Evolutionary conservation across 2,329 filamentous ascomycete genomes (phyloP).

Genomic region (Fusarium ambrosium): DNA sequence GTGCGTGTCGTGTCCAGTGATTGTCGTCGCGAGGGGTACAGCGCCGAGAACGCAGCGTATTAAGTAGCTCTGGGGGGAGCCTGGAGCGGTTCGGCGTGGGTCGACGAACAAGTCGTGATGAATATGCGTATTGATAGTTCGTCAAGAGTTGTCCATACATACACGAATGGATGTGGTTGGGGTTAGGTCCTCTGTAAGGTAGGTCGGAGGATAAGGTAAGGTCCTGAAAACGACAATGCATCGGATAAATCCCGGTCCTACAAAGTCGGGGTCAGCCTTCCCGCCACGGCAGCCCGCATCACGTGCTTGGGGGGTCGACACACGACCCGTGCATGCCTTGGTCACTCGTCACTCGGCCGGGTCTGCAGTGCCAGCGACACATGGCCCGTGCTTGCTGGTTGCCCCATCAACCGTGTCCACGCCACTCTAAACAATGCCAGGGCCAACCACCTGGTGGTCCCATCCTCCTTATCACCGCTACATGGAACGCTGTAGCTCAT

Average conservation of each 20-base stretch:
- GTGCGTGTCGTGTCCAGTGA: constrained; percentile 45
- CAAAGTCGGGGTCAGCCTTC: constrained; percentile 18
- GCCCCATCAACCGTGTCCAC: constrained; percentile 32
- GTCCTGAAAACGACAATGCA: constrained; percentile 51
- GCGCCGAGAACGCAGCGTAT: constrained; percentile 44
- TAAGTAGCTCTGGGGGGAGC: constrained; percentile 41
- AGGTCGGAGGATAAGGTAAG: constrained; percentile 50
- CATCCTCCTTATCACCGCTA: constrained; percentile 34
- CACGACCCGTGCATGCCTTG: not conserved
- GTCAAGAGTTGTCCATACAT: constrained; percentile 44
- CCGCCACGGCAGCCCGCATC: constrained; percentile 38
- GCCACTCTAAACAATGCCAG: constrained; percentile 43
- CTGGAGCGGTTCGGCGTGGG: constrained; percentile 40
- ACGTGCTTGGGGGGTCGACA: constrained; percentile 42
- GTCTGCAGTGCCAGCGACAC: not conserved
- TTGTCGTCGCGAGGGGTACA: constrained; percentile 34
- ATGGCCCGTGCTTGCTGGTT: constrained; percentile 27
- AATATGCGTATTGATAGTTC: constrained; percentile 47
- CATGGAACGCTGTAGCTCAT: constrained; percentile 23
- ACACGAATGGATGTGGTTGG: constrained; percentile 40
- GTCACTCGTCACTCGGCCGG: not conserved
- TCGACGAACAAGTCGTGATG: constrained; percentile 42
- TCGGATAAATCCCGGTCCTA: constrained; percentile 49
- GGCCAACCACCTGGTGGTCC: constrained; percentile 13
- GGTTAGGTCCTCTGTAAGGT: constrained; percentile 35